These are phyloP conservation scores for Noccaea bulbosa DNA, from an alignment of 345 rosid species.

Conservation along the genomic window DNA sequence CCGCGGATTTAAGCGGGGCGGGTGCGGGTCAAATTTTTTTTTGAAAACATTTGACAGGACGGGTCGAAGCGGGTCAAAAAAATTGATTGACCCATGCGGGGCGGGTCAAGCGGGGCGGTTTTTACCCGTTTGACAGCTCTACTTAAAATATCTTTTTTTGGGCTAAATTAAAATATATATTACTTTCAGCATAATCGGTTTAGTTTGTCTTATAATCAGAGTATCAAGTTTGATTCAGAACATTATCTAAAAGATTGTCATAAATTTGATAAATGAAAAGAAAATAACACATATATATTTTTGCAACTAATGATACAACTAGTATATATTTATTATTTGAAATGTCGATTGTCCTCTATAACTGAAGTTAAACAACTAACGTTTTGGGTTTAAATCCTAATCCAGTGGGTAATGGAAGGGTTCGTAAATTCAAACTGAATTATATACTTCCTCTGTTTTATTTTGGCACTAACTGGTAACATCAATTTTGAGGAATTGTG, in stretches of 20 bases:
- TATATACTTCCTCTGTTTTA: too few species aligned
- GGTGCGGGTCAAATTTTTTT: too few species aligned
- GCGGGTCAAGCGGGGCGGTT: too few species aligned
- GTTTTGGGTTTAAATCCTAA: constrained; percentile 8
- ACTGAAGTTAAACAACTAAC: background rate
- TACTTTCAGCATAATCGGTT: constrained; percentile 3
- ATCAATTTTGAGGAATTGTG: too few species aligned
- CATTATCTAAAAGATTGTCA: background rate
- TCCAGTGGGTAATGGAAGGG: background rate
- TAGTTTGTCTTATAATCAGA: constrained; percentile 27
- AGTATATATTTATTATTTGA: background rate
- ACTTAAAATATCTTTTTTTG: background rate
- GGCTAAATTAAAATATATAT: background rate
- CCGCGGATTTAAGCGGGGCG: too few species aligned
- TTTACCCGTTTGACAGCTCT: too few species aligned
- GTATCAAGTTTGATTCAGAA: background rate
- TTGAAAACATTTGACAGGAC: too few species aligned
- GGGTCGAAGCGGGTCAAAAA: too few species aligned
- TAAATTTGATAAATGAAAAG: background rate
- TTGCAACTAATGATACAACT: background rate
- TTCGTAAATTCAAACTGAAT: background rate
- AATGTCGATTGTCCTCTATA: background rate
- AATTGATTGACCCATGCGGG: too few species aligned
- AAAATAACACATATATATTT: background rate
- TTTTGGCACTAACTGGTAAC: too few species aligned